Evolutionary conservation across 495 filamentous ascomycete genomes (phyloP).

Genomic region (Annulohypoxylon nitens): DNA sequence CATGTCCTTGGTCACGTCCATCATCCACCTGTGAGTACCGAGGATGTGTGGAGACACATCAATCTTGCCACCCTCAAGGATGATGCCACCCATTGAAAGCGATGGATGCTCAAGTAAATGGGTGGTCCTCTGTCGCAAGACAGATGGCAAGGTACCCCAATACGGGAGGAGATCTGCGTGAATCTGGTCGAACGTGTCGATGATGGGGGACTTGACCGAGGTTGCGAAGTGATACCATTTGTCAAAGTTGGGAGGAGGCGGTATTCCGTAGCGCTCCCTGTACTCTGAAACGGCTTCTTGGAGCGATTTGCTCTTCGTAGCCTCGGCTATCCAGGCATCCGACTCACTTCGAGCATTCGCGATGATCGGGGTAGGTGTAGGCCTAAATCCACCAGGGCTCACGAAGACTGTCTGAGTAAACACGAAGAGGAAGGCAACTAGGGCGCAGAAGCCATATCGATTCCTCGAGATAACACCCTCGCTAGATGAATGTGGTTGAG

Average conservation of each 20-base stretch:
- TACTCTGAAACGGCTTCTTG: slow-evolving; percentile 69
- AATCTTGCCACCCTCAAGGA: slow-evolving; percentile 65
- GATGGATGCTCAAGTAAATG: slow-evolving; percentile 48
- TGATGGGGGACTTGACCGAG: slow-evolving; percentile 70
- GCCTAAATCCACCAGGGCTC: slow-evolving; percentile 27
- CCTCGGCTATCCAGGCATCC: slow-evolving; percentile 55
- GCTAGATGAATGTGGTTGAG: slow-evolving; percentile 21
- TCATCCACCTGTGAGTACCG: slow-evolving; percentile 51
- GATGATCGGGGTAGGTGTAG: slow-evolving; percentile 54
- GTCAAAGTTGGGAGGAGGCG: slow-evolving; percentile 75
- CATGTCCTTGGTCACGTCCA: slow-evolving; percentile 77
- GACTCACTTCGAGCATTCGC: slow-evolving; percentile 62
- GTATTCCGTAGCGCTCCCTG: slow-evolving; percentile 63
- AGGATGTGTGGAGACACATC: slow-evolving; percentile 48
- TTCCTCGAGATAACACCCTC: slow-evolving; percentile 34
- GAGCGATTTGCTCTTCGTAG: slow-evolving; percentile 63
- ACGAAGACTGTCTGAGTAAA: slow-evolving; percentile 34
- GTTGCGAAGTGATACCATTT: slow-evolving; percentile 80
- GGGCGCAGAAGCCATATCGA: slow-evolving; percentile 36
- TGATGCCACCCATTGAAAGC: slow-evolving; percentile 51
- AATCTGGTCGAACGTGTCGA: slow-evolving; percentile 84
- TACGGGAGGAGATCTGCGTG: slow-evolving; percentile 77
- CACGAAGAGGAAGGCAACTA: slow-evolving; percentile 40
- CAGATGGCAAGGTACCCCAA: slow-evolving; percentile 72
- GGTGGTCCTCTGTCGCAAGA: slow-evolving; percentile 63